Conservation (phyloP, 805 yeast species). For the Wickerhamomyces bovis region DNA sequence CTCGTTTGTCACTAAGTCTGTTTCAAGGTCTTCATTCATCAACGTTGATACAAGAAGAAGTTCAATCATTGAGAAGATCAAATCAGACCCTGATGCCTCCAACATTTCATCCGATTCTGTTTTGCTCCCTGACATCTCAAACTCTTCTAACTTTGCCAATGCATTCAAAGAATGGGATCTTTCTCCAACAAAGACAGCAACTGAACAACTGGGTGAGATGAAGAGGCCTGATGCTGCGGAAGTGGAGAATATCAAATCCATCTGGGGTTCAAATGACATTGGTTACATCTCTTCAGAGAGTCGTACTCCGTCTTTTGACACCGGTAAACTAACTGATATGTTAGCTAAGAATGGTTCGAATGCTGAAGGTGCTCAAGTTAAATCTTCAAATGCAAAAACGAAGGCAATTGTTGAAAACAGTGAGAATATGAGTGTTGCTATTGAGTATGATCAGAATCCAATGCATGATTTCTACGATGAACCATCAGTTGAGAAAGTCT, state of each 20-base stretch:
- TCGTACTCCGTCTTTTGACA: slow-evolving; percentile 11
- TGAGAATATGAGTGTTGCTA: slow-evolving; percentile 18
- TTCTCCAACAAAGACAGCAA: slow-evolving; percentile 1
- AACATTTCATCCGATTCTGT: slow-evolving; percentile 6
- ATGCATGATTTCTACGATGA: neutral
- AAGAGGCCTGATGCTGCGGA: neutral
- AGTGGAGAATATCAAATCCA: slow-evolving; percentile 10
- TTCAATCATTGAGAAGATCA: slow-evolving; percentile 4
- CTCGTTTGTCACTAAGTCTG: slow-evolving; percentile 21
- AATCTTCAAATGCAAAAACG: slow-evolving; percentile 12
- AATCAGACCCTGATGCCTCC: neutral
- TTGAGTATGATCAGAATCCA: slow-evolving; percentile 18
- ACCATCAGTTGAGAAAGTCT: neutral
- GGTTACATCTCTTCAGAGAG: neutral
- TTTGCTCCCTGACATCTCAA: slow-evolving; percentile 39
- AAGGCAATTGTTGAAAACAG: slow-evolving; percentile 15
- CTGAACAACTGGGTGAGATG: neutral
- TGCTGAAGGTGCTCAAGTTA: slow-evolving; percentile 13
- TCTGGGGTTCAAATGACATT: slow-evolving; percentile 18
- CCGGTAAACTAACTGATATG: slow-evolving; percentile 12
- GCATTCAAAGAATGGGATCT: slow-evolving; percentile 33
- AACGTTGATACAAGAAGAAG: slow-evolving; percentile 18
- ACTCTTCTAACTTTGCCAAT: slow-evolving; percentile 42
- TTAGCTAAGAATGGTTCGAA: slow-evolving; percentile 7
- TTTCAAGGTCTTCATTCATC: slow-evolving; percentile 19